Conservation (phyloP, 1,284 basidiomycete genomes). For the Athelia psychrophila region DNA sequence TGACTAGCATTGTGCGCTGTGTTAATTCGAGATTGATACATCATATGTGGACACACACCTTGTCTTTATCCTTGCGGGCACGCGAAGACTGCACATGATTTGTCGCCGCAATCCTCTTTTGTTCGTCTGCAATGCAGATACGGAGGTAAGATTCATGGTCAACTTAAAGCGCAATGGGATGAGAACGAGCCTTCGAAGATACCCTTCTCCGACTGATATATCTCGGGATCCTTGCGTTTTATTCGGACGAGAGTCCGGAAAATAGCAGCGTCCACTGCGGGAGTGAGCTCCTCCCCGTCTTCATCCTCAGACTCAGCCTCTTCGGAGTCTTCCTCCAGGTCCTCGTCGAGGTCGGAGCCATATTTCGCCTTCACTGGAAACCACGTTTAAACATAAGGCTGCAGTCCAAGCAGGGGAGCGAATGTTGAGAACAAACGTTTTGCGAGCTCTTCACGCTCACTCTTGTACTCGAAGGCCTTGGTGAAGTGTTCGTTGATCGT, state of each 20-base stretch:
- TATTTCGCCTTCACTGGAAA: constrained; percentile 81
- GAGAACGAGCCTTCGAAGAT: constrained; percentile 67
- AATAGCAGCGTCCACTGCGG: constrained; percentile 93
- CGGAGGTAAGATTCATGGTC: background rate
- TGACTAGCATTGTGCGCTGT: constrained; percentile 28
- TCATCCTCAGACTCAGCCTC: constrained; percentile 89
- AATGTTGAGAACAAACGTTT: constrained; percentile 51
- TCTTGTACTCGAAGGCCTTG: constrained; percentile 77
- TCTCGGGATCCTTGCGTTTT: constrained; percentile 77
- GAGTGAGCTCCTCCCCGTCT: constrained; percentile 93
- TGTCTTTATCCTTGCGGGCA: constrained; percentile 51
- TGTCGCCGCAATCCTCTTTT: constrained; percentile 33
- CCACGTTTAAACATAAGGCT: background rate
- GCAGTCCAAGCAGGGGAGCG: background rate
- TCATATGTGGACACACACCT: constrained; percentile 9
- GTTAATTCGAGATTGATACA: background rate
- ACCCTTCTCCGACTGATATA: constrained; percentile 70
- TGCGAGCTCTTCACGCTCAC: constrained; percentile 80
- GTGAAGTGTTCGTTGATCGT: constrained; percentile 83
- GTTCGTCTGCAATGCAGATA: constrained; percentile 54
- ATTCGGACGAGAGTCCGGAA: constrained; percentile 89
- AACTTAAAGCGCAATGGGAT: constrained; percentile 1
- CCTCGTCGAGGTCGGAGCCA: constrained; percentile 64
- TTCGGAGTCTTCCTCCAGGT: constrained; percentile 66
- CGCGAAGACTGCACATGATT: constrained; percentile 14